Evolutionary conservation across 2,329 filamentous ascomycete genomes (phyloP), one percentile per base, ranked within the genome.

Genomic region (Emericellopsis atlantica): DNA sequence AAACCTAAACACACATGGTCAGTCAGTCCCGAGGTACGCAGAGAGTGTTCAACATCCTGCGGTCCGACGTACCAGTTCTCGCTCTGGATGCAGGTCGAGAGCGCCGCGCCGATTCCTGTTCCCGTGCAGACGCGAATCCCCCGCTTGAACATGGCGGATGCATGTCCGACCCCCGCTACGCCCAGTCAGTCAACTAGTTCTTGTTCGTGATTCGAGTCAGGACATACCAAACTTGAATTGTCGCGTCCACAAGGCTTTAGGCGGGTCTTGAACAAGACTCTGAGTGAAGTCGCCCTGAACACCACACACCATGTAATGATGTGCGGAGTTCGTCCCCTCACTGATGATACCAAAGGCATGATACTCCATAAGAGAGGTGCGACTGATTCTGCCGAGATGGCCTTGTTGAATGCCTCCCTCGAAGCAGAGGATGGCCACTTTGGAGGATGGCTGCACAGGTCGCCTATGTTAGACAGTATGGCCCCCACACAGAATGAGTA

Each of bases 301-400:
- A 40, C 61, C 61, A 44, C 61, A 64, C 33, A 64, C 62, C 59
- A 64, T 61, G 48, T 64, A 64, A 47, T 64, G 60, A 46, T 48
- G 54, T 2, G 34, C 35, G 12, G 60, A 55, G 31, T 58, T 56
- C 7, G 51, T 53, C 18, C 60, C 59, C 47, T 62, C 59, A 48
- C 59, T 62, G 46, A 64, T 62, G 44, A 62, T 62, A 9, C 61
- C 61, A 41, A 64, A 64, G 9, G 60, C 60, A 38, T 64, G 61
- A 47, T 64, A 64, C 45, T 64, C 61, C 61, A 64, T 64, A 40
- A 64, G 53, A 5, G 60, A 63, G 4, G 59, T 62, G 33, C 60
- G 59, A 48, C 59, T 60, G 50, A 64, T 63, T 26, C 61, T 50
- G 6, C 59, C 60, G 3, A 64, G 53, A 12, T 64, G 59, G 15